Evolutionary conservation across 2,329 filamentous ascomycete species (phyloP), one percentile per base, ranked within the genome.

Genomic region (Cytospora leucostoma): DNA sequence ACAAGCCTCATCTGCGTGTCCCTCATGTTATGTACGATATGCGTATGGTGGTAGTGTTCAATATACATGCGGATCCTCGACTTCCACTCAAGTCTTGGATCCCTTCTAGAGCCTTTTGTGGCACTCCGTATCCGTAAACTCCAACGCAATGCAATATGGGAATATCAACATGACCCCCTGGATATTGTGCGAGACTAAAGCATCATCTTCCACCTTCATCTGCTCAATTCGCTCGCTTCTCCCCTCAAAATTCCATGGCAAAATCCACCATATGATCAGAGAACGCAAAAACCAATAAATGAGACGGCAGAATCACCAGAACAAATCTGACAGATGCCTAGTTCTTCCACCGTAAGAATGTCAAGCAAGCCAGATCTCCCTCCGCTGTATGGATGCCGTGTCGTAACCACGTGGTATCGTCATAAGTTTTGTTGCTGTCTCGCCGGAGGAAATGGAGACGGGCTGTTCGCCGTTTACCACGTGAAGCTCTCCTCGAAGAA

Each of bases 401-500:
- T 63, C 58, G 51, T 61, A 34, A 65, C 56, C 55, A 47, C 63
- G 38, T 62, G 60, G 59, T 53, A 57, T 63, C 60, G 57, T 62
- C 50, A 63, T 52, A 52, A 54, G 49, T 53, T 59, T 33, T 58
- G 38, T 56, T 51, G 34, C 55, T 52, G n/a, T 47, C 37, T 32
- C 58, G n/a, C 13, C 11, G n/a, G 27, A 8, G 38, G 51, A 55
- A 49, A 49, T 21, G 50, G 27, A 54, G 34, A 52, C 19, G 19
- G 32, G 53, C 44, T 15, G 19, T 37, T 32, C 15, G 21, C 44
- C 11, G 34, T 53, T 75, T 74, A 87, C 84, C 84, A 87, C 1
- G 86, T 88, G 70, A 94, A 94, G 66, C 85, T 88, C 77, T 94
- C 91, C 75, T 93, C 90, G 12, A 90, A 79, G 71, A 92, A 92